These are phyloP conservation scores for Aspergillus proliferans DNA, from an alignment of 2,329 filamentous ascomycete species.

Conservation along the genomic window DNA sequence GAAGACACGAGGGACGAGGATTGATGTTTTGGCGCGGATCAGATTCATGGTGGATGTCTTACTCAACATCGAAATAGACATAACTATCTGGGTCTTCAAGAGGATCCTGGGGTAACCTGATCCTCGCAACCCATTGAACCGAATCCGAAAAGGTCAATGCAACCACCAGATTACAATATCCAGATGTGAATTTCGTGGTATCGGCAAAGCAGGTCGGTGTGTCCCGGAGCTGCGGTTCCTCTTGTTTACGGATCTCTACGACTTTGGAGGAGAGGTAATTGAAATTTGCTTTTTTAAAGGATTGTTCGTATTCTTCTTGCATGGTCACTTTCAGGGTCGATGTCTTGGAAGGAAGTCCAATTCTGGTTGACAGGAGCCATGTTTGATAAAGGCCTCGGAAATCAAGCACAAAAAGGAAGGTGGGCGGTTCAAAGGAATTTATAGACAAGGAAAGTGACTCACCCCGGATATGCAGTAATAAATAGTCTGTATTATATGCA, in stretches of 20 bases:
- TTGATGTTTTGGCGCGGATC: not conserved
- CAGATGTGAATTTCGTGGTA: not conserved
- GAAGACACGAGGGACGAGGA: not conserved
- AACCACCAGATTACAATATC: not conserved
- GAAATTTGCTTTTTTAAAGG: not conserved
- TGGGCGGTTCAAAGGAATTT: too few relatives aligned
- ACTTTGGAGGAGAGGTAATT: not conserved
- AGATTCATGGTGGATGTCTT: not conserved
- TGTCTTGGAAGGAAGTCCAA: not conserved
- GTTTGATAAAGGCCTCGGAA: not conserved
- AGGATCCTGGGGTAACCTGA: not conserved
- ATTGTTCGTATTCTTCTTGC: not conserved
- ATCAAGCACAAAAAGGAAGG: not conserved
- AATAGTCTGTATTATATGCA: too few relatives aligned
- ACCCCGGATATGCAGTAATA: too few relatives aligned
- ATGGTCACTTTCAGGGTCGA: not conserved
- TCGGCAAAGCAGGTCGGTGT: not conserved
- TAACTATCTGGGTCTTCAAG: not conserved
- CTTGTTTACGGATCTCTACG: not conserved
- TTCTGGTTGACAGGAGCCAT: not conserved
- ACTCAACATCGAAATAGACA: not conserved
- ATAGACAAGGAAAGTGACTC: too few relatives aligned
- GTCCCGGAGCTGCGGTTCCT: not conserved
- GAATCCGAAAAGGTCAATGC: not conserved
- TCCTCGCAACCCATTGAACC: not conserved